Evolutionary conservation across 2,329 filamentous ascomycete genomes (phyloP), one percentile per base, ranked within the genome.

Genomic region (Xylariaceae sp.): DNA sequence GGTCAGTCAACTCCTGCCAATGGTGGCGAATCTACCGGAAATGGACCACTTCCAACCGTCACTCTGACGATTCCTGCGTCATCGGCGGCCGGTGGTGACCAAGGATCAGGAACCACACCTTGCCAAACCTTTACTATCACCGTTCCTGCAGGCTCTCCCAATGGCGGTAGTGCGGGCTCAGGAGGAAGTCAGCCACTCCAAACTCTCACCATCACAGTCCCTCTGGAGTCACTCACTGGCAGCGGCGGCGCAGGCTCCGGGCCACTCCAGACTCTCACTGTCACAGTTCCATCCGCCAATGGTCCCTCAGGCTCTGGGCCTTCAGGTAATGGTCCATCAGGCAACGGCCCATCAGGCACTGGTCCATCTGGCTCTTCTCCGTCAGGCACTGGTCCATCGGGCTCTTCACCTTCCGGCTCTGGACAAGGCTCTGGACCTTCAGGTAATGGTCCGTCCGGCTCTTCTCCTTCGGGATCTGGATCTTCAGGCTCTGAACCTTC

Each of bases 101-200:
- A 33, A 44, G 44, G 48, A 15, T 17, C 45, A 1, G 30, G 45
- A 30, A 39, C 42, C 12, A 52, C 47, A 53, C 14, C 47, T 49
- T 4, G 51, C 39, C 41, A 54, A 47, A 56, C 54, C 17, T 31
- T 56, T n/a, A 54, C 54, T 44, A 36, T 49, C 31, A 54, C 48
- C 10, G 42, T 48, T 3, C 51, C 54, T 39, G 18, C 36, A 7
- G 45, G 38, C 18, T 35, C 39, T 19, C 45, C 45, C 11, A 15
- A 36, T 12, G 31, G 45, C 18, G 27, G 11, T 6, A 5, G 33
- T 35, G 49, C 41, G 30, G 53, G 51, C 40, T 45, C 48, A 12
- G 46, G 48, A 38, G 44, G 45, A 11, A 39, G 42, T 30, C 49
- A 53, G 43, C 48, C 49, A n/a, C 39, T 50, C 31, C 52, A 54